Evolutionary conservation across 139 green algal genomes (phyloP), one percentile per base, ranked within the genome.

Genomic region (Tetradesmus lagerheimii): DNA sequence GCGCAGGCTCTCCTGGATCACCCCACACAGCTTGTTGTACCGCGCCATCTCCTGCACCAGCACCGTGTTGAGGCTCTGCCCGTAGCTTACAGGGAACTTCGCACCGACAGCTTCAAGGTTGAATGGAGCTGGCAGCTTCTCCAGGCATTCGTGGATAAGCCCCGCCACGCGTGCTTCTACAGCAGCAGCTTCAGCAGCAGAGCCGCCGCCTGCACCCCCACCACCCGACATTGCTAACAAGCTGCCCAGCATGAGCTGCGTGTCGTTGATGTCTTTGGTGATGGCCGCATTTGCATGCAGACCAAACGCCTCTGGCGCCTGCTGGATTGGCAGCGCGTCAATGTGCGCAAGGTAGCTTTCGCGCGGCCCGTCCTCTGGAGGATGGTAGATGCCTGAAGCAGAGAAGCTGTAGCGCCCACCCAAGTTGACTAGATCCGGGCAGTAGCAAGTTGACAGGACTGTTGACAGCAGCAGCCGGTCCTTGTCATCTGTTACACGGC

Each of bases 241-340:
- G 43, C 83, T 94, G 14, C 38, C 47, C 38, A 97, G 94, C 92
- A 97, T 95, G 37, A 92, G 50, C 2, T 91, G 84, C 14, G 96
- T 97, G 67, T 96, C 93, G 34, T 93, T 94, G 85, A 95, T 84
- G 85, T 94, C 95, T 80, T 96, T 95, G 14, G 93, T 91, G 83
- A 97, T 97, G 89, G 96, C 94, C 1, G 95, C 95, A 88, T 97
- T 97, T 5, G 91, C 89, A 75, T 97, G 95, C 75, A 97, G 92
- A 5, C 95, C 95, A 86, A 97, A 96, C 8, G 93, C 94, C 82
- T 96, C 95, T 16, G 95, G 95, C 2, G 91, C 50, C 18, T 92
- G 90, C 43, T 90, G 91, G 64, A 96, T 93, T n/a, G 94, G 94
- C 34, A 96, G 91, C 4, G 34, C 75, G 38, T 96, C 92, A 43